phyloP scores from a whole-genome alignment of 495 filamentous ascomycete species.

The Aspergillus sparsus region DNA sequence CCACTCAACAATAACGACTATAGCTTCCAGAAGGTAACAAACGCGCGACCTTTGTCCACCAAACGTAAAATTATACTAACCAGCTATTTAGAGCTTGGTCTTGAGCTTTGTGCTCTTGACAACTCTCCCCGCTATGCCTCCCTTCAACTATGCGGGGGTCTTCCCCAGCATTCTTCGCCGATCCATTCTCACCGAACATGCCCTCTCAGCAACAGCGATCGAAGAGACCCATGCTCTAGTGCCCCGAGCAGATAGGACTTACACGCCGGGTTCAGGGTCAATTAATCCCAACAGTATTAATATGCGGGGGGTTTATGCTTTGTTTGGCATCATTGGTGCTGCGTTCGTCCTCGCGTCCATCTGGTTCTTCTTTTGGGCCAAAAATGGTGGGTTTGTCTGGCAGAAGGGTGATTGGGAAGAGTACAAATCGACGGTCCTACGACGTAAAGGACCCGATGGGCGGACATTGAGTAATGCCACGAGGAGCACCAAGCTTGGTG shows the following conservation, averaged over 20 bases:
- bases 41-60: no score
- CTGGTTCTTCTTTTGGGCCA: conserved; percentile 99
- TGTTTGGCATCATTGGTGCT: conserved; percentile 83
- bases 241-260: conserved; percentile 27
- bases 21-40: background rate
- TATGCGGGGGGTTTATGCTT: conserved; percentile 76
- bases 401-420: conserved; percentile 90
- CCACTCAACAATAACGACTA: background rate
- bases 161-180: conserved; percentile 32
- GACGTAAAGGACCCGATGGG: conserved; percentile 86
- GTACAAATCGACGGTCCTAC: conserved; percentile 95
- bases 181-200: conserved; percentile 14
- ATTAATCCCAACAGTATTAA: conserved; percentile 70
- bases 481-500: conserved; percentile 75
- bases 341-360: conserved; percentile 73
- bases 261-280: conserved; percentile 52
- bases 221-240: conserved; percentile 21
- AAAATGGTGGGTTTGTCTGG: conserved; percentile 91
- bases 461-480: conserved; percentile 78
- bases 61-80: background rate
- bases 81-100: conserved; percentile 31
- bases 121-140: conserved; percentile 36
- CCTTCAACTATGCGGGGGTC: conserved; percentile 30
- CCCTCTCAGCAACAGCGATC: background rate
- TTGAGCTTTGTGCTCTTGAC: conserved; percentile 46